These are phyloP conservation scores for Trichocladium uniseriatum DNA, from an alignment of 495 filamentous ascomycete genomes.

Conservation along the genomic window DNA sequence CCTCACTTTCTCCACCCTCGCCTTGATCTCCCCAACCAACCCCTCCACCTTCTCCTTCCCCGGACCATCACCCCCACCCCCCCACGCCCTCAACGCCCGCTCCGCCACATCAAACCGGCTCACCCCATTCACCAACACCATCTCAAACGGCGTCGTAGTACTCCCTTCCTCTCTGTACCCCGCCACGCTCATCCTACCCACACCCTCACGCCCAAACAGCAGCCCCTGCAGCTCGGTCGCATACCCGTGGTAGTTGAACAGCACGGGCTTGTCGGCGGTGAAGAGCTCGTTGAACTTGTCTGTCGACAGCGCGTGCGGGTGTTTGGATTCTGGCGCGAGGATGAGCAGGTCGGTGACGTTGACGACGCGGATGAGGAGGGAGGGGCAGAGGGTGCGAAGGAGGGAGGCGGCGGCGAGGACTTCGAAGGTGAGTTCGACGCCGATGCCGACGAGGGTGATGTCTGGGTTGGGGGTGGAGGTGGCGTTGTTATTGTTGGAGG, in stretches of 20 bases:
- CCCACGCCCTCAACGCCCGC: conserved; percentile 36
- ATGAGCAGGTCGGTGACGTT: conserved; percentile 72
- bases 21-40: conserved; percentile 39
- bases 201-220: conserved; percentile 48
- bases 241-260: conserved; percentile 71
- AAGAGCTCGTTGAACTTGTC: conserved; percentile 53
- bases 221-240: conserved; percentile 52
- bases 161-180: conserved; percentile 63
- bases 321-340: conserved; percentile 46
- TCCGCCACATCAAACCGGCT: conserved; percentile 55
- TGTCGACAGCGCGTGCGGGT: conserved; percentile 52
- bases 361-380: conserved; percentile 57
- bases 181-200: conserved; percentile 47
- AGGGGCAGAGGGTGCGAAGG: conserved; percentile 40
- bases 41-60: conserved; percentile 44
- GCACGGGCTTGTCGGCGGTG: conserved; percentile 48
- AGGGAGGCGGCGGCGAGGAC: conserved; percentile 52
- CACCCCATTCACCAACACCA: conserved; percentile 60
- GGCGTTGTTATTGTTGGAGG: background rate
- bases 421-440: conserved; percentile 63
- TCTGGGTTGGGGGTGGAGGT: conserved; percentile 39
- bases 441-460: conserved; percentile 61
- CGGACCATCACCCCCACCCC: conserved; percentile 6
- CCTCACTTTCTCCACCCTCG: conserved; percentile 42
- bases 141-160: conserved; percentile 66